Evolutionary conservation across 2,329 filamentous ascomycete genomes (phyloP).

Genomic region (Aureobasidium sp.): DNA sequence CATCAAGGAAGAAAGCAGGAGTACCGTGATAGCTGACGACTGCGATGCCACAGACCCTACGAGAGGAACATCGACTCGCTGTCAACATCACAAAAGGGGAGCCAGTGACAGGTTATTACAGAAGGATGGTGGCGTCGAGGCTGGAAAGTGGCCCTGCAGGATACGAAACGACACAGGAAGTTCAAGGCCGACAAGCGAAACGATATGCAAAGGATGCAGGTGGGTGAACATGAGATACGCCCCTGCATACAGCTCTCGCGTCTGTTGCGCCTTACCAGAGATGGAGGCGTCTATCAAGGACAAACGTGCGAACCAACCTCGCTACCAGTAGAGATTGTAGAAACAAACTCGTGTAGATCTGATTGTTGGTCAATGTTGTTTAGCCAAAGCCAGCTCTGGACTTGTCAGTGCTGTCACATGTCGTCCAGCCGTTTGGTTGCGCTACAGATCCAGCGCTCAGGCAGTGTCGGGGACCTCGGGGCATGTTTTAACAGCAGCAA

Average conservation of each 20-base stretch:
- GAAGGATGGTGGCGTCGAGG: neutral
- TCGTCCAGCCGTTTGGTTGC: neutral
- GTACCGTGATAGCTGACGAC: no score
- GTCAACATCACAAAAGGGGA: neutral
- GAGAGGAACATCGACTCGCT: neutral
- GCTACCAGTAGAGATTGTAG: neutral
- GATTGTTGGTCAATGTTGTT: neutral
- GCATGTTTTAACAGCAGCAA: neutral
- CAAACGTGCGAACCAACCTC: neutral
- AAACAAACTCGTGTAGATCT: neutral
- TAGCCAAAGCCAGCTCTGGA: neutral
- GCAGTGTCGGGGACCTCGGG: neutral
- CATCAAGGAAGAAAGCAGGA: no score
- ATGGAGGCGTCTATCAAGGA: neutral
- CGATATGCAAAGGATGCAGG: neutral
- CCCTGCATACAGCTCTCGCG: constrained; percentile 7
- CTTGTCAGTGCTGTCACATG: neutral
- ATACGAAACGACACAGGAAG: neutral
- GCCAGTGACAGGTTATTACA: neutral
- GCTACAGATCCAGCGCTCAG: neutral
- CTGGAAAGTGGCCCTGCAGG: neutral
- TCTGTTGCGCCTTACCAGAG: neutral
- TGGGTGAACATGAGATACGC: neutral
- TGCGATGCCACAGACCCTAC: neutral
- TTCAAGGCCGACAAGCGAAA: constrained; percentile 2